Base-by-base conservation (phyloP, 1,284 basidiomycete species). In the Schizophyllum amplum region DNA sequence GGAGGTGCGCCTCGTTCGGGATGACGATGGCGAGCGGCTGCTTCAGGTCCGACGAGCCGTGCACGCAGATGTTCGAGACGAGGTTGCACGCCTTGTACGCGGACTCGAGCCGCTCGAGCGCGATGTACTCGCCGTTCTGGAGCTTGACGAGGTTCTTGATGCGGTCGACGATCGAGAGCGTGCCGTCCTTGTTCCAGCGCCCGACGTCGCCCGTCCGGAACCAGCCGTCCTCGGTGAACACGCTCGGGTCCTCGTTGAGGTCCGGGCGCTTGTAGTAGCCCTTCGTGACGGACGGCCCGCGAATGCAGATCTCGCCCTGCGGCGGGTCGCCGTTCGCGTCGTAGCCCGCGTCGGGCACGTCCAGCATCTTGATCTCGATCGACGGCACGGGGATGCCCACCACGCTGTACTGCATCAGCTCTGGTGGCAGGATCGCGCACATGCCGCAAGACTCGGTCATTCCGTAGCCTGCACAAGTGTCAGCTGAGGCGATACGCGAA, bases 141-240 rank as follows among this genome's bases (percentile, higher is more conserved):
- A 95, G 77, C 76, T 97, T 96, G 69, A 97, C 84, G 50, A 98
- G 75, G 71, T 97, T 96, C 81, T 95, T 93, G 67, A 91, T 81
- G 27, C 90, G 81, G 70, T 96, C 93, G 66, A 95, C 87, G 60
- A 96, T 69, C 22, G 76, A 80, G 27, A 96, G 71, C 2, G 92
- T 93, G 20, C 92, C 93, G 66, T 96, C 88, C 1, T 76, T 61
- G 68, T 96, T 95, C 91, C 92, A 96, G 71, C 87, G 86, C 0
- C 88, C 89, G 48, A 96, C 82, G 68, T 96, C 93, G 26, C 93
- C 93, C 0, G 92, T 94, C 65, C 89, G 80, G 67, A 94, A 74
- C 90, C 90, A 96, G 0, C 92, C 91, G 62, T 94, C 92, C 56
- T 81, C 79, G 15, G 90, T 89, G 69, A 94, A 94, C 61, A 92